phyloP scores from a whole-genome alignment of 441 rosid genomes.

The Pelargonium cotyledonis region DNA sequence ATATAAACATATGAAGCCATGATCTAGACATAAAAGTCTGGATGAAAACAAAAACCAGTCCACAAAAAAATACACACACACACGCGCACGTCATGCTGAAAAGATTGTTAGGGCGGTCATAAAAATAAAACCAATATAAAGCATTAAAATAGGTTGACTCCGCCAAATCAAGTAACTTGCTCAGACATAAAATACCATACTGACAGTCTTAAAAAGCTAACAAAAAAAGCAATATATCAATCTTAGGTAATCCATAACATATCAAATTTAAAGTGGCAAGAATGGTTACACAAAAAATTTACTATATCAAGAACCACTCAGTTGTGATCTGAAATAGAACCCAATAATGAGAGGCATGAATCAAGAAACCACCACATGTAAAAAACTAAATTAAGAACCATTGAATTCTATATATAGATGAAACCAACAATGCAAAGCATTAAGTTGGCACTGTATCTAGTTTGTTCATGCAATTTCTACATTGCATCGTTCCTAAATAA shows the following conservation, averaged over 20 bases:
- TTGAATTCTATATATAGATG: not conserved
- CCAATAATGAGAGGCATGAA: conserved; percentile 1
- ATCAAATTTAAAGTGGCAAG: conserved; percentile 4
- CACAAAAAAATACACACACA: not conserved
- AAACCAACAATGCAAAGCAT: not conserved
- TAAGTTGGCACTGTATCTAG: not conserved
- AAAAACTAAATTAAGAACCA: conserved; percentile 4
- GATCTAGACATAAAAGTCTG: conserved; percentile 7
- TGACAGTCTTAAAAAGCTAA: not conserved
- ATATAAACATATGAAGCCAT: conserved; percentile 17
- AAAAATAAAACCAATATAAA: not conserved
- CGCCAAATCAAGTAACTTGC: not conserved
- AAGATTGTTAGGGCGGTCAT: not conserved
- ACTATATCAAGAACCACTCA: not conserved
- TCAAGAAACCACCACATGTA: not conserved
- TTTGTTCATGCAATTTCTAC: too few species aligned
- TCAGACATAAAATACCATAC: not conserved
- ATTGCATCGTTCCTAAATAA: too few species aligned
- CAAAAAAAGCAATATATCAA: not conserved
- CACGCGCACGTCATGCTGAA: not conserved
- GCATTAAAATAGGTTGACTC: not conserved
- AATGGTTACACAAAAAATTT: not conserved
- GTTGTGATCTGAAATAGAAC: conserved; percentile 2
- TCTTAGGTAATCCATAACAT: not conserved
- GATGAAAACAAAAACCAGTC: conserved; percentile 8